Evolutionary conservation across 2,329 filamentous ascomycete genomes (phyloP), one percentile per base, ranked within the genome.

Genomic region (Anthostomella pinea): DNA sequence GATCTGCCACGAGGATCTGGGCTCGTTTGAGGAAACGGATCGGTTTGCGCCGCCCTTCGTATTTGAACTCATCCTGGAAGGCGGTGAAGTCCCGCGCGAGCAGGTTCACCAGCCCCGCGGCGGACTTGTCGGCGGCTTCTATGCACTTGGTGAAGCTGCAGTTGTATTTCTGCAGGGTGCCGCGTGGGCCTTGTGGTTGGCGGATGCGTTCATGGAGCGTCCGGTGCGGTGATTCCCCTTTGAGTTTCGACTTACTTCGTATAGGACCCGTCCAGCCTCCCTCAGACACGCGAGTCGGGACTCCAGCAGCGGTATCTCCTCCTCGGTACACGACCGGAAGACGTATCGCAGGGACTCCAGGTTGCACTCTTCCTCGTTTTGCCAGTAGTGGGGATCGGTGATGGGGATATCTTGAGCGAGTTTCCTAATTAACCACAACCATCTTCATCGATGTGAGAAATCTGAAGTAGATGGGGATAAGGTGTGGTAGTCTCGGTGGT

Each of bases 1-100:
- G 61, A 61, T 98, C 93, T 15, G 94, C 94, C 3, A 95, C 90
- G 14, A 97, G 76, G 42, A 98, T 98, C 64, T 98, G 93, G 2
- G 93, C 90, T 8, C 94, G 81, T 66, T 98, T 98, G 58, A 95
- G 80, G 45, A 98, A 77, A 10, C 88, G 83, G 3, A 98, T 81
- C 6, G 70, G 75, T 46, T 73, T 75, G 38, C 73, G 75, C 28
- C 82, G 81, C 8, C 81, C 81, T 35, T 91, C 81, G 57, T 89
- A 95, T 3, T 58, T 64, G 38, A 81, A 78, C 57, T 90, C 85
- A 56, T 98, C 93, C 15, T 83, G 75, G 67, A 98, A 96, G 64
- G 87, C 94, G 16, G 77, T 62, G 57, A 98, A 96, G 55, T 89
- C 79, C 28, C 81, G 73, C 4, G 87, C 87, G 0, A 98, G 72